Evolutionary conservation across 2,329 filamentous ascomycete species (phyloP), one percentile per base, ranked within the genome.

Genomic region (Trichoderma sp.): DNA sequence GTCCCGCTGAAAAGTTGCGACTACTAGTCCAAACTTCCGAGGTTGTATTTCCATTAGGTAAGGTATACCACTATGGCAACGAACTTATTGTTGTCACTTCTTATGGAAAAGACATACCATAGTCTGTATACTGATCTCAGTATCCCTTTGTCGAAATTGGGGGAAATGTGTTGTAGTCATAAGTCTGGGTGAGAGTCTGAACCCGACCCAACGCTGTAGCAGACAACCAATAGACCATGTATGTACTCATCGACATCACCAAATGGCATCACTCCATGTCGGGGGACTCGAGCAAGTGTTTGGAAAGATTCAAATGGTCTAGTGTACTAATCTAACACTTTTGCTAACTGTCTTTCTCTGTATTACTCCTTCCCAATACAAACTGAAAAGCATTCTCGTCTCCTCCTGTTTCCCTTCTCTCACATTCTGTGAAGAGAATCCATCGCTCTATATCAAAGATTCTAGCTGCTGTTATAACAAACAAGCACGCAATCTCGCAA

Each of bases 381-480:
- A 47, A 39, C 5, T 45, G 30, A n/a, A 30, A 45, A 14, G 21
- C 45, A 9, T 41, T 48, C 43, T 55, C n/a, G 28, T 59, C 39
- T 52, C 41, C 50, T 45, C 21, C 43, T 41, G 14, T 30, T 43
- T 28, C 15, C 15, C 50, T 50, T 26, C 57, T 52, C 63, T 54
- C 63, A 65, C 39, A 54, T 63, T 63, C 59, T 63, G 34, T 55
- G 59, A 63, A 41, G 50, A 63, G 59, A 10, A 39, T 55, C 59
- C 59, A 39, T 50, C 59, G 10, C 59, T 63, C 59, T 63, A 63
- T 63, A 45, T 24, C 54, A 52, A 63, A 24, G 24, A 52, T 30
- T 63, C 50, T 26, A 63, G 58, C 50, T 55, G 59, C 50, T n/a
- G 21, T 26, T 43, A 12, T 39, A 39, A 39, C 34, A 54, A 47